Base-by-base conservation (phyloP, 1,139 yeast species). In the Zygosaccharomyces sapae region DNA sequence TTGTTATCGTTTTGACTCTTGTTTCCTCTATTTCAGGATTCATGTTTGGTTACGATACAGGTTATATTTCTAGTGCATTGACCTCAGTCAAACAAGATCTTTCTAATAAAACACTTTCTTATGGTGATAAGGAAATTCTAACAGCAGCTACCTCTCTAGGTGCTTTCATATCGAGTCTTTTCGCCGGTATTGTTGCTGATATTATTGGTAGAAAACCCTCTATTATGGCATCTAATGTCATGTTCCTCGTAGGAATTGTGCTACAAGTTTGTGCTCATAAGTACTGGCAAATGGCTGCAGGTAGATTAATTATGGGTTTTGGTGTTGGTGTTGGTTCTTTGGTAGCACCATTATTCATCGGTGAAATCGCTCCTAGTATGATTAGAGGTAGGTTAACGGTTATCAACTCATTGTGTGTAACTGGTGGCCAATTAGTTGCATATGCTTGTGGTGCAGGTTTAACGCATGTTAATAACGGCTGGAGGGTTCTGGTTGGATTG, bases 61-160 rank as follows among this genome's bases (percentile, higher is more conserved):
- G 97, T 52, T 90, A 90, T 68, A 88, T 90, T 40, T 89, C 97
- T 1, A 83, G 95, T 12, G 97, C 97, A 0, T 73, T 90, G 60
- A 95, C 89, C 13, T 81, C 88, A 38, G 80, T 90, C 43, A 89
- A 92, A 5, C 77, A 81, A 5, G 96, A 86, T 62, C 76, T 90
- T 42, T 79, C 75, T 55, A 72, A 73, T 29, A 69, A 71, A 44
- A 57, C 70, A 5, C 69, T 87, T 45, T 74, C 90, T 0, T 77
- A 79, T 47, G 92, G 95, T 43, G 83, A 89, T 55, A 86, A 86
- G 68, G 96, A 90, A 68, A 73, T 86, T 55, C 87, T 90, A 59
- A 90, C 97, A 0, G 84, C 96, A n/a, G 96, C 97, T 7, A 89
- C 97, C 0, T 87, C 97, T 1, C 72, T 90, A 29, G 97, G 97